Evolutionary conservation across 208 protist species (phyloP), one percentile per base, ranked within the genome.

Genomic region (Trypanosoma conorhini): DNA sequence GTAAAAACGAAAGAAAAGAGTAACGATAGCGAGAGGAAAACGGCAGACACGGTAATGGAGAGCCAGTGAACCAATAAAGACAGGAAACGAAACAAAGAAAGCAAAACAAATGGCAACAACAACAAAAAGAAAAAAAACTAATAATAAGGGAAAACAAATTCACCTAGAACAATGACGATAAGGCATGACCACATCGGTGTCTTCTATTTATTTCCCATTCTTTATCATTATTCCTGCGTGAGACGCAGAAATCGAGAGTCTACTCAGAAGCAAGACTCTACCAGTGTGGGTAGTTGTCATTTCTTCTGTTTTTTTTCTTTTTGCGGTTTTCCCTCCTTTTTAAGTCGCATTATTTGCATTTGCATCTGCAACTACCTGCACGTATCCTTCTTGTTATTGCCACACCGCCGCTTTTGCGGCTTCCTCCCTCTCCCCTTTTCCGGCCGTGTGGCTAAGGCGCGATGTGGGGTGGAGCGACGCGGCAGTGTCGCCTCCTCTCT

Each of bases 351-450:
- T 46, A 3, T 46, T 46, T 46, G 42, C 9, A 10, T 46, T 1
- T 46, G 5, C 42, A 46, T 12, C 5, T 42, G 12, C 38, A 13
- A 46, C 5, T 19, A 46, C 57, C 21, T 28, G 28, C 33, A 19
- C 9, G 7, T 46, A n/a, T 62, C 44, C 10, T 62, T 62, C 21
- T 24, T 44, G 24, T 35, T 22, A 21, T 22, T 35, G 22, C 28
- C 24, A 7, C 28, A 3, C 28, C 5, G n/a, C 2, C 44, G 13
- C 44, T 62, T 62, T 1, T 62, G 9, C 26, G 22, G 30, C 7
- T 64, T 64, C 42, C 33, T 50, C 21, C 42, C 22, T 64, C 26
- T 64, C 51, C 17, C 7, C 22, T 64, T 51, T 22, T 19, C 21
- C 2, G 15, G 21, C 1, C 4, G 21, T 35, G n/a, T 28, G 57